Conservation (phyloP, 495 filamentous ascomycete genomes). For the Penicillium paxilli region DNA sequence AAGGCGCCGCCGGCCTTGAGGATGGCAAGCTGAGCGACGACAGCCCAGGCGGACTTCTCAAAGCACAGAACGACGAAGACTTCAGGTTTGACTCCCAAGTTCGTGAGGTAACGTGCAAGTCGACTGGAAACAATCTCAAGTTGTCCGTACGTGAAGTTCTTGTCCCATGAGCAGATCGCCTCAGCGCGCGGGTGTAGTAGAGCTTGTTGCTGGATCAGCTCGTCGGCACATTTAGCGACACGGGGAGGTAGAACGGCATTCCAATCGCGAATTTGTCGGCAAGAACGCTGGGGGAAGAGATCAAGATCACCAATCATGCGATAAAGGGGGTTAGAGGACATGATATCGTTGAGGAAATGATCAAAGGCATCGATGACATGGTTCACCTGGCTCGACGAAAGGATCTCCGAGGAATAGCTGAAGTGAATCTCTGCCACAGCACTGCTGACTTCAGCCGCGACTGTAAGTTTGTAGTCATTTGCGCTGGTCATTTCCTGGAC, state of each 20-base stretch:
- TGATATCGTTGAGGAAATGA: conserved; percentile 36
- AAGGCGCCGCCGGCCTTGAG: conserved; percentile 61
- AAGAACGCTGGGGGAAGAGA: conserved; percentile 29
- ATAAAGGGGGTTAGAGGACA: conserved; percentile 25
- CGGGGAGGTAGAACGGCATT: conserved; percentile 30
- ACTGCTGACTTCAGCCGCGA: conserved; percentile 54
- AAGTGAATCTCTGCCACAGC: conserved; percentile 36
- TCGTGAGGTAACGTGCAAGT: conserved; percentile 35
- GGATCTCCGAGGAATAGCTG: conserved; percentile 34
- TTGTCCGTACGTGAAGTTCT: conserved; percentile 44
- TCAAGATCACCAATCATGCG: conserved; percentile 35
- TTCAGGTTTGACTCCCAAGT: conserved; percentile 46
- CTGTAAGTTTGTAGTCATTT: conserved; percentile 53
- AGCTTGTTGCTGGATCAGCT: conserved; percentile 44
- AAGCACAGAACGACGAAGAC: conserved; percentile 54
- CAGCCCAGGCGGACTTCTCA: conserved; percentile 56
- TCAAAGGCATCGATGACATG: conserved; percentile 41
- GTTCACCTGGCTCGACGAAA: conserved; percentile 34
- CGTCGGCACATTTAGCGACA: conserved; percentile 47
- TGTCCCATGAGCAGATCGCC: conserved; percentile 51
- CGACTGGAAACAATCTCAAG: conserved; percentile 38
- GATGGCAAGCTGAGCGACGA: conserved; percentile 55
- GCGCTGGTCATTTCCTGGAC: conserved; percentile 1
- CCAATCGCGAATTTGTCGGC: conserved; percentile 35
- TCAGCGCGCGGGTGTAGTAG: conserved; percentile 27